Conservation (phyloP, 73 alveolate genomes). For the Uronychia setigera region DNA sequence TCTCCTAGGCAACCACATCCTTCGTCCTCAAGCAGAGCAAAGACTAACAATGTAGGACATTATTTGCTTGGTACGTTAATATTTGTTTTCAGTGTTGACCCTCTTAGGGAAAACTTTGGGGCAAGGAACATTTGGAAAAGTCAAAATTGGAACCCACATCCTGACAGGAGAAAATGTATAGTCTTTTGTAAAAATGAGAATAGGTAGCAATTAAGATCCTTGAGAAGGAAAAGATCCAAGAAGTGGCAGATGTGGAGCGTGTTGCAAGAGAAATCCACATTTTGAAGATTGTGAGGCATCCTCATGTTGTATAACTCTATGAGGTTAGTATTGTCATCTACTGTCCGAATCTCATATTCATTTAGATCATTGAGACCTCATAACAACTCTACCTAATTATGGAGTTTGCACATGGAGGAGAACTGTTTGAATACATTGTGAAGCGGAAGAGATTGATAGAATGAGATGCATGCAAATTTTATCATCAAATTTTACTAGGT, state of each 20-base stretch:
- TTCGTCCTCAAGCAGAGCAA: too few species aligned
- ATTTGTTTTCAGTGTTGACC: too few species aligned
- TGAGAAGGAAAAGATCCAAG: constrained; percentile 75
- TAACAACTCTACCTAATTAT: constrained; percentile 81
- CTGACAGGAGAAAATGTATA: constrained; percentile 68
- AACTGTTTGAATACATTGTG: constrained; percentile 92
- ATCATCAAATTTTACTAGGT: constrained; percentile 86
- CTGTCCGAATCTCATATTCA: background rate
- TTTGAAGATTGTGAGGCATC: constrained; percentile 88
- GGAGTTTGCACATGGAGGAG: constrained; percentile 96
- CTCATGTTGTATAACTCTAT: constrained; percentile 85
- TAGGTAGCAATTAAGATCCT: constrained; percentile 78
- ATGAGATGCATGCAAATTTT: constrained; percentile 85
- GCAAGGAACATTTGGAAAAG: constrained; percentile 83
- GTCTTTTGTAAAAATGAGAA: background rate
- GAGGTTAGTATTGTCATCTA: constrained; percentile 58
- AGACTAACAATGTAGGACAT: too few species aligned
- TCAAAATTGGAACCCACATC: constrained; percentile 75
- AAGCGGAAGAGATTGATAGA: constrained; percentile 80
- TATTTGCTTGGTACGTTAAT: too few species aligned
- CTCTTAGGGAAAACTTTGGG: constrained; percentile 71
- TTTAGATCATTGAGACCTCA: constrained; percentile 68
- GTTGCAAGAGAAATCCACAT: constrained; percentile 94
- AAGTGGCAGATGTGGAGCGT: constrained; percentile 86
- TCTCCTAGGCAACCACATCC: too few species aligned